A percentile compares a stretch with the other conserved stretches of the same genome.
These are phyloP conservation scores for Phialophora verrucosa DNA, from an alignment of 2,329 filamentous ascomycete genomes.

Conservation along the genomic window DNA sequence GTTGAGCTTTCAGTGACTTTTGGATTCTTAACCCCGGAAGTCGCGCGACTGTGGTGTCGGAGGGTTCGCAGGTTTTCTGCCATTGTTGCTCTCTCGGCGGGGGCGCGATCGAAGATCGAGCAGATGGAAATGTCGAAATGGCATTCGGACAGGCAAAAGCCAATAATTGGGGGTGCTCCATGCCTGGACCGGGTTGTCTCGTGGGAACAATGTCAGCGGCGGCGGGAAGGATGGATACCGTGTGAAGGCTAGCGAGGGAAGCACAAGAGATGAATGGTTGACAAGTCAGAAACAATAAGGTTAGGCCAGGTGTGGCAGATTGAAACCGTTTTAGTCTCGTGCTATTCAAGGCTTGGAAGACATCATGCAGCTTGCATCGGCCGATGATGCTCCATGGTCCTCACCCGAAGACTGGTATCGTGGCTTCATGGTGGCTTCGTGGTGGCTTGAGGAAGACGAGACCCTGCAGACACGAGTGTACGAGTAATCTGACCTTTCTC, in stretches of 20 bases:
- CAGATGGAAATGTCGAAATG: slow-evolving; percentile 36
- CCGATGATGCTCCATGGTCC: not conserved
- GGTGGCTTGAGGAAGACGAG: not conserved
- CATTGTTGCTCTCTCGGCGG: slow-evolving; percentile 15
- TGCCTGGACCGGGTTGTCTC: slow-evolving; percentile 18
- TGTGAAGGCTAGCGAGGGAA: not conserved
- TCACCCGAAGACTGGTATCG: not conserved
- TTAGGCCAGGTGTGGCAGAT: slow-evolving; percentile 21
- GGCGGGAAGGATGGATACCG: slow-evolving; percentile 11
- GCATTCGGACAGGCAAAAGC: slow-evolving; percentile 24
- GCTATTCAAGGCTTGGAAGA: slow-evolving; percentile 14
- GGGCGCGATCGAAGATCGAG: slow-evolving; percentile 25
- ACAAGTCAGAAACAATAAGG: slow-evolving; percentile 3
- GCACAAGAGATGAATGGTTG: slow-evolving; percentile 12
- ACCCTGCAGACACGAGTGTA: slow-evolving; percentile 12
- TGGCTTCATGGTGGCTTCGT: not conserved
- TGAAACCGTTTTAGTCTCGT: slow-evolving; percentile 15
- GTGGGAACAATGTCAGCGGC: slow-evolving; percentile 21
- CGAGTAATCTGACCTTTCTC: not conserved
- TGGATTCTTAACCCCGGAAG: slow-evolving; percentile 7
- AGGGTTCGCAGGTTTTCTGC: slow-evolving; percentile 9
- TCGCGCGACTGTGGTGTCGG: slow-evolving; percentile 12
- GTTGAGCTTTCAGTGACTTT: slow-evolving; percentile 15
- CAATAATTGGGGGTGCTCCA: slow-evolving; percentile 21
- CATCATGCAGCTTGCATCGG: slow-evolving; percentile 19